Conservation (phyloP, 2,329 filamentous ascomycete genomes). For the Pezicula neosporulosa region DNA sequence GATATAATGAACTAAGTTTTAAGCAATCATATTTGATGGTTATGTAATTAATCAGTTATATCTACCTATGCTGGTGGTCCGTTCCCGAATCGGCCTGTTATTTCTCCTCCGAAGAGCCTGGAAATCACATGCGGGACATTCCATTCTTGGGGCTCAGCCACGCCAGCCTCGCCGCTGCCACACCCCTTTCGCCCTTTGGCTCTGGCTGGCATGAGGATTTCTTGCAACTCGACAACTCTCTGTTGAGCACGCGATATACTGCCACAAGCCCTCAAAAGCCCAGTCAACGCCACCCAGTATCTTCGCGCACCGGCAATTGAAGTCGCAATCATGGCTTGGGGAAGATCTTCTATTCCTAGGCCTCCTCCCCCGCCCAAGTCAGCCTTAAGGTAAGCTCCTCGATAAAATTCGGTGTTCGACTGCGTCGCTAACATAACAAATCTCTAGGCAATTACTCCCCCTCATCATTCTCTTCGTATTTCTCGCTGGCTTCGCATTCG, state of each 20-base stretch:
- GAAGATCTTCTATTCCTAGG: conserved; percentile 18
- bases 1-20: too few species aligned
- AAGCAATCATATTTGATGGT: too few species aligned
- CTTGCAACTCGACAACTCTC: not conserved
- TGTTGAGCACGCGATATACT: not conserved
- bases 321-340: conserved; percentile 30
- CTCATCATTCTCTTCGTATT: conserved; percentile 61
- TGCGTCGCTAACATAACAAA: conserved; percentile 2
- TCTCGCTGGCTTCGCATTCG: conserved; percentile 54
- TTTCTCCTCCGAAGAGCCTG: too few species aligned
- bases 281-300: not conserved
- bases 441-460: conserved; percentile 54
- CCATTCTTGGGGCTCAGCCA: too few species aligned
- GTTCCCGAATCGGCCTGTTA: too few species aligned
- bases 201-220: too few species aligned
- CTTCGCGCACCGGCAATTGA: not conserved
- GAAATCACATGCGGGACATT: not conserved
- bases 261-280: not conserved
- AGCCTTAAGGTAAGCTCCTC: conserved; percentile 25
- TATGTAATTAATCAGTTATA: too few species aligned
- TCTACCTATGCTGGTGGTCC: too few species aligned
- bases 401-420: not conserved
- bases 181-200: too few species aligned
- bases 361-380: conserved; percentile 27
- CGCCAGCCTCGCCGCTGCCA: too few species aligned